phyloP scores from a whole-genome alignment of 2,329 filamentous ascomycete species.

The Paraphoma sp. region DNA sequence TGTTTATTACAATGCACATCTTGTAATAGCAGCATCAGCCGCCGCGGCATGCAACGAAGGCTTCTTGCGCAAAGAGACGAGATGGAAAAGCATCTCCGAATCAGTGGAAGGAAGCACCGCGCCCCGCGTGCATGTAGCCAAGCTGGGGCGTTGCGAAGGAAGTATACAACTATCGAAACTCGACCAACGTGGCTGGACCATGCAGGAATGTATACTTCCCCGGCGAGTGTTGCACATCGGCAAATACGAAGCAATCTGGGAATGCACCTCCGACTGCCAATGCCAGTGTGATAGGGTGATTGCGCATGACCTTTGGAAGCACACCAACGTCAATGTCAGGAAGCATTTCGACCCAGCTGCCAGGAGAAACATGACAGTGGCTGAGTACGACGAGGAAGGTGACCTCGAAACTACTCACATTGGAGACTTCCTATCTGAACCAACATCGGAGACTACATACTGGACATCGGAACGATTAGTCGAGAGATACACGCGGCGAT shows the following conservation, averaged over 20 bases:
- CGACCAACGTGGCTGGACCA: not conserved
- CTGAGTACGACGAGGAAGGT: not conserved
- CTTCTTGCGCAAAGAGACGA: not conserved
- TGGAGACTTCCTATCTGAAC: not conserved
- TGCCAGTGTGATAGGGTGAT: not conserved
- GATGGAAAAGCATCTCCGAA: not conserved
- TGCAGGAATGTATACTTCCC: not conserved
- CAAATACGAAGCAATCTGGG: not conserved
- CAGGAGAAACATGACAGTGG: not conserved
- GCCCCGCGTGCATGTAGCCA: too few species aligned
- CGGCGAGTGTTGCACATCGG: not conserved
- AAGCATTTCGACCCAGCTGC: not conserved
- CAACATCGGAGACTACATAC: not conserved
- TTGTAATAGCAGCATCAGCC: not conserved
- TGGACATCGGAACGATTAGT: not conserved
- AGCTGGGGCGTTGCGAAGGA: not conserved
- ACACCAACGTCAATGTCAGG: not conserved
- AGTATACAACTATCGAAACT: not conserved
- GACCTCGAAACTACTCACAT: not conserved
- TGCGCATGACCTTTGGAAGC: not conserved
- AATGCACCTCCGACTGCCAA: not conserved
- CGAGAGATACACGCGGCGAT: not conserved
- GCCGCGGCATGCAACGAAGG: not conserved
- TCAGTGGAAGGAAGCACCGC: not conserved
- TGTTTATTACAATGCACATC: not conserved